Conservation (phyloP, 345 rosid genomes). For the Xanthoceras sorbifolium region DNA sequence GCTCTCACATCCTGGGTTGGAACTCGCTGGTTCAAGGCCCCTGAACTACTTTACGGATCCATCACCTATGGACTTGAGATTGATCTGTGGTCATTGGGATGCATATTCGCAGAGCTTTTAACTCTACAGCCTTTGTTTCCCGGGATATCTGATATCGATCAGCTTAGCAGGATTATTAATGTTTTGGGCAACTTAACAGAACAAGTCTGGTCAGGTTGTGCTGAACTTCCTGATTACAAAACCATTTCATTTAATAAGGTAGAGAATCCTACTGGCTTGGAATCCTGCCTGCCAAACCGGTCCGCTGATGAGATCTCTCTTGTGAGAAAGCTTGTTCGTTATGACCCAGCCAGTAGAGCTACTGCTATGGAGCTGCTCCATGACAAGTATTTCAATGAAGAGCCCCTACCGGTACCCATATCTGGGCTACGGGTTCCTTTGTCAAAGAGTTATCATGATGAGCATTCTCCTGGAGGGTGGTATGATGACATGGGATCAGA, state of each 20-base stretch:
- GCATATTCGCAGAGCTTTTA: conserved; percentile 82
- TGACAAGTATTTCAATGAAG: conserved; percentile 70
- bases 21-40: conserved; percentile 97
- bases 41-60: conserved; percentile 92
- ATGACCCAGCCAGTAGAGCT: conserved; percentile 75
- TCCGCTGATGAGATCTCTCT: conserved; percentile 61
- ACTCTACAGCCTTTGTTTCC: conserved; percentile 83
- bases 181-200: conserved; percentile 79
- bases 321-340: conserved; percentile 72
- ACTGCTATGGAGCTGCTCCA: conserved; percentile 72
- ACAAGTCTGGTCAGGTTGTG: conserved; percentile 76
- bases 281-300: conserved; percentile 51
- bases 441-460: conserved; percentile 52
- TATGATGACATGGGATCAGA: conserved; percentile 55
- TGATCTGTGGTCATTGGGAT: conserved; percentile 91
- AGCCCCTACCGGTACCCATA: conserved; percentile 71
- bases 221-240: conserved; percentile 74
- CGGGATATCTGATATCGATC: conserved; percentile 88
- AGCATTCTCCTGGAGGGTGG: conserved; percentile 55
- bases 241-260: conserved; percentile 77
- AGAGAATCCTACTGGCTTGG: conserved; percentile 65
- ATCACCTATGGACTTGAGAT: conserved; percentile 74
- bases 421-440: conserved; percentile 70
- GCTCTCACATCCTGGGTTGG: conserved; percentile 89
- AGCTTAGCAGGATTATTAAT: conserved; percentile 64